Percentiles rank a stretch among this genome's conserved stretches.
Conservation (phyloP, 805 yeast species). For the Citeromyces nyonsensis region DNA sequence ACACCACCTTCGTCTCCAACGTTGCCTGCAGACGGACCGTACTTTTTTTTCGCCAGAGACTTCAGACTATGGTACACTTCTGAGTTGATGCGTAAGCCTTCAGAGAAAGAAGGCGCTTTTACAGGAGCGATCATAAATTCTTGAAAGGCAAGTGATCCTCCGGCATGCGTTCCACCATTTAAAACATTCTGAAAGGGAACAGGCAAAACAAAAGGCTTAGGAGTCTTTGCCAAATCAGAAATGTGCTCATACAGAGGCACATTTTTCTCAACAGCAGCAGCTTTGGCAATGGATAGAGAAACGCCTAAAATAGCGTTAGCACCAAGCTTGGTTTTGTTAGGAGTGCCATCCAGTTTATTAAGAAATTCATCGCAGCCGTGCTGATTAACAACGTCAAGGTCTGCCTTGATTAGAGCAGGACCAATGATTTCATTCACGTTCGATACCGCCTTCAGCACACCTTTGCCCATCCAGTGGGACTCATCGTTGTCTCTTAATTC, state of each 20-base stretch:
- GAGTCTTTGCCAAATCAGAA: conserved; percentile 64
- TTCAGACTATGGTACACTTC: conserved; percentile 97
- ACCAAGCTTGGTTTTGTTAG: conserved; percentile 94
- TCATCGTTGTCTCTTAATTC: conserved; percentile 98
- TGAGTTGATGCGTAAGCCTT: conserved; percentile 92
- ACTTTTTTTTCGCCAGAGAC: conserved; percentile 81
- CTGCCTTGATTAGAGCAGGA: conserved; percentile 76
- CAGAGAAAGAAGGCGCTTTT: conserved; percentile 80
- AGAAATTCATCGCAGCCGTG: conserved; percentile 76
- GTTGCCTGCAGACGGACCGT: conserved; percentile 97
- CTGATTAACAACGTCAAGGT: conserved; percentile 80
- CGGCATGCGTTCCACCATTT: conserved; percentile 99
- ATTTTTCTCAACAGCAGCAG: conserved; percentile 92
- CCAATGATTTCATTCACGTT: conserved; percentile 92
- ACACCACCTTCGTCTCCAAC: conserved; percentile 99
- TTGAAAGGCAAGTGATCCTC: conserved; percentile 98
- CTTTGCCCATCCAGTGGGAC: conserved; percentile 97
- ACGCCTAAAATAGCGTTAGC: conserved; percentile 98
- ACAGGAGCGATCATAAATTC: conserved; percentile 98
- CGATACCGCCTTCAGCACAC: conserved; percentile 92
- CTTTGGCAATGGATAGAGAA: conserved; percentile 92
- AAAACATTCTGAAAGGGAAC: conserved; percentile 98
- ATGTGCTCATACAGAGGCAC: conserved; percentile 90
- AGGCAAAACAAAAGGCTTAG: conserved; percentile 83
- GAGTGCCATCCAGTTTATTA: conserved; percentile 82